Evolutionary conservation across 2,329 filamentous ascomycete species (phyloP), one percentile per base, ranked within the genome.

Genomic region (Aspergillus flavus): DNA sequence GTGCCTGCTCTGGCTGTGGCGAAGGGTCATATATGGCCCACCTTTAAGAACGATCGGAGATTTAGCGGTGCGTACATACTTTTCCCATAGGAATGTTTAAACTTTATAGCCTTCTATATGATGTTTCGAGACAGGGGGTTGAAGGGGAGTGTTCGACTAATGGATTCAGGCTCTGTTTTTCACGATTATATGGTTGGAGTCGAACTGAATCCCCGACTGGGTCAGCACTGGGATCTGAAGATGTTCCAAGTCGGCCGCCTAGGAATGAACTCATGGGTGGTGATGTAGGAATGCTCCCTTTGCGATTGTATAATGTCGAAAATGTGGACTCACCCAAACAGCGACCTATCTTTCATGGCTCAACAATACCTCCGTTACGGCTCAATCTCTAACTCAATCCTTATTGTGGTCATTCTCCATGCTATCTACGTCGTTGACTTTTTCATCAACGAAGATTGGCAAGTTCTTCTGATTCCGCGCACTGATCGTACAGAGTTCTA

Each of bases 361-460:
- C 34, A 62, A 9, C 62, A 64, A 23, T 53, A 62, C 21, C 19
- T 30, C 11, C 32, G 19, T 4, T 26, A 53, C 21, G 53, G 58
- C 4, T 34, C 21, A 30, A 26, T 64, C 19, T 43, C 56, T 3
- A 43, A 53, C 21, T 62, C 62, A 3, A 59, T 64, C 1, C 5
- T 84, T 1, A 73, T 84, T 10, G 76, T 81, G 10, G 78, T 78
- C 7, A 72, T 81, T 65, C 72, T 84, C 1, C 82, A 84, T 62
- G 69, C 72, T 0, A 66, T 82, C 9, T 84, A 84, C 57, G 78
- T 83, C 9, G 65, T 83, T 0, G 82, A 84, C 54, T 84, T 84
- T 61, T 84, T 84, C 57, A 70, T 80, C 55, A 83, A 84, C 9
- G 82, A 84, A 65, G 76, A 79, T 14, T 84, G 82, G 82, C 71